These are phyloP conservation scores for Viola odorata DNA, from an alignment of 345 rosid species.

Conservation along the genomic window DNA sequence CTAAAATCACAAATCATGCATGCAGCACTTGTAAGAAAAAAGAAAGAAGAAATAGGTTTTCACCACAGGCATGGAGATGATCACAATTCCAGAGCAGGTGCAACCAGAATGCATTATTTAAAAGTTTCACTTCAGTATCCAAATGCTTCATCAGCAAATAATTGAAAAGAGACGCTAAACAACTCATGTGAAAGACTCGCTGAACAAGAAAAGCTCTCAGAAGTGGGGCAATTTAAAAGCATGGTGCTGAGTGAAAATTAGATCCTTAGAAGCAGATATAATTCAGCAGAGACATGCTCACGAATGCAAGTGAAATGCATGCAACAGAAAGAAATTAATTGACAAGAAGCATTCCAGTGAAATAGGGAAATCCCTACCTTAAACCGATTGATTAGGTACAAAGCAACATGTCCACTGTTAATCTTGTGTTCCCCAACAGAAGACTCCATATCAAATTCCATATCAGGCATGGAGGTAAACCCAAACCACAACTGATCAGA, in stretches of 20 bases:
- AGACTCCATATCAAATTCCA: slow-evolving; percentile 69
- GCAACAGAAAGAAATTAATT: not conserved
- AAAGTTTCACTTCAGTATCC: too few species aligned
- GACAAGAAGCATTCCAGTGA: too few species aligned
- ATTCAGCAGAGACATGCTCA: not conserved
- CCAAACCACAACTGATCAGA: slow-evolving; percentile 92
- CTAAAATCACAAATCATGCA: not conserved
- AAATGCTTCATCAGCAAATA: not conserved
- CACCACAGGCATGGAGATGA: too few species aligned
- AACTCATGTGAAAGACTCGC: too few species aligned
- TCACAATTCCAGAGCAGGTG: too few species aligned
- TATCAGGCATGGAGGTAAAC: slow-evolving; percentile 84
- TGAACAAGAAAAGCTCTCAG: too few species aligned
- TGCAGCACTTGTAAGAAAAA: too few species aligned
- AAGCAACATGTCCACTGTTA: slow-evolving; percentile 56
- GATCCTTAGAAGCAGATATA: not conserved
- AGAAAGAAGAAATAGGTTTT: too few species aligned
- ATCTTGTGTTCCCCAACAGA: slow-evolving; percentile 87
- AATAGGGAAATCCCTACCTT: slow-evolving; percentile 52
- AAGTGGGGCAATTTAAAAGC: too few species aligned
- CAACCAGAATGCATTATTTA: too few species aligned
- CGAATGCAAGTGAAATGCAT: not conserved
- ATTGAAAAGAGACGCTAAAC: too few species aligned
- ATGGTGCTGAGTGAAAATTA: not conserved
- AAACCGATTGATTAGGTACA: slow-evolving; percentile 64